Percentiles rank a stretch among this genome's conserved stretches.
Evolutionary conservation across 495 filamentous ascomycete genomes (phyloP).

Genomic region (Aspergillus steynii): DNA sequence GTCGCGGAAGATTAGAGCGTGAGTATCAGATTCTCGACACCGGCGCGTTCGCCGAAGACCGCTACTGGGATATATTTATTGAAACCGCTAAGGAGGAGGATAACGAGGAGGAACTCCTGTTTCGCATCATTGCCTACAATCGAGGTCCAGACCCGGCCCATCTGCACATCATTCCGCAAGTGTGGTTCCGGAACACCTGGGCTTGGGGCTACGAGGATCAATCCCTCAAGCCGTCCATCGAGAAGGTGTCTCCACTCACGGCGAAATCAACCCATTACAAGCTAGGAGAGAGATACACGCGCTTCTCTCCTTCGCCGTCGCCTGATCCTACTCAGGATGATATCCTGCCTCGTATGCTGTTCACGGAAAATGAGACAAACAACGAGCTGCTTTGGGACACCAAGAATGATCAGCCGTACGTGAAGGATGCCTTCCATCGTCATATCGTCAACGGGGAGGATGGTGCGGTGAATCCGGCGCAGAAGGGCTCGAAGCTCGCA

Average conservation of each 20-base stretch:
- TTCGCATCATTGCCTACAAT: slow-evolving; percentile 96
- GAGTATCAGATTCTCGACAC: slow-evolving; percentile 95
- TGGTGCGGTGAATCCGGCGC: slow-evolving; percentile 75
- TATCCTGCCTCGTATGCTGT: slow-evolving; percentile 78
- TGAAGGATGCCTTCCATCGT: slow-evolving; percentile 94
- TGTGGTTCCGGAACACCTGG: slow-evolving; percentile 98
- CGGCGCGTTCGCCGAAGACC: slow-evolving; percentile 84
- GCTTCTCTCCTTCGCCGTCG: slow-evolving; percentile 87
- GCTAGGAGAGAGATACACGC: slow-evolving; percentile 79
- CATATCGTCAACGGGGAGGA: slow-evolving; percentile 82
- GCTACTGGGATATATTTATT: slow-evolving; percentile 97
- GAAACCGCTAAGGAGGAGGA: slow-evolving; percentile 92
- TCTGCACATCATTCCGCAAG: slow-evolving; percentile 89
- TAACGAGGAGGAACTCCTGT: slow-evolving; percentile 85
- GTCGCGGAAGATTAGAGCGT: slow-evolving; percentile 67
- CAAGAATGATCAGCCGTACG: slow-evolving; percentile 76
- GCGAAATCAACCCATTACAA: slow-evolving; percentile 73
- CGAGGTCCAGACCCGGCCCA: slow-evolving; percentile 86
- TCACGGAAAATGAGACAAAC: slow-evolving; percentile 96
- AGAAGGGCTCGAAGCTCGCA: slow-evolving; percentile 82
- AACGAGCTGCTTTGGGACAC: slow-evolving; percentile 71
- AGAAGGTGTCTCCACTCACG: slow-evolving; percentile 59
- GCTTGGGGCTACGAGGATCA: slow-evolving; percentile 76
- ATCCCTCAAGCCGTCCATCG: slow-evolving; percentile 74
- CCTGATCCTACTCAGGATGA: slow-evolving; percentile 75